These are phyloP conservation scores for Coemansia sp. DNA, from an alignment of 192 early-diverging fungal genomes.

Conservation along the genomic window DNA sequence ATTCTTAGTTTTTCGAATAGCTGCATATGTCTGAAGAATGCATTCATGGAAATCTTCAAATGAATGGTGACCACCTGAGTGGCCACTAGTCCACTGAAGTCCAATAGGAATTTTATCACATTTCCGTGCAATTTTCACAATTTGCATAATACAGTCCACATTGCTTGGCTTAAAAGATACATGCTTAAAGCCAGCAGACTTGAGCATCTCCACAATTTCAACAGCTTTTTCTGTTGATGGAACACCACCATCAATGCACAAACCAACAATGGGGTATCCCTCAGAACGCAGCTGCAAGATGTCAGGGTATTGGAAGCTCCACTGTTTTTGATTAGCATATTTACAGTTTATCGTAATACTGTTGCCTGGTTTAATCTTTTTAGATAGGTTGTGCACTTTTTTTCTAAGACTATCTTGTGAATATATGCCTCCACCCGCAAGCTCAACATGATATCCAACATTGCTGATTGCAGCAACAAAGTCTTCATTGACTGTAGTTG, in stretches of 20 bases:
- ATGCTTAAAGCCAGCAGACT: constrained; percentile 73
- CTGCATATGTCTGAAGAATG: constrained; percentile 72
- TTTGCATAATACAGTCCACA: constrained; percentile 71
- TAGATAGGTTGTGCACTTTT: constrained; percentile 74
- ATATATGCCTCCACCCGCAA: constrained; percentile 90
- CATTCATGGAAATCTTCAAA: constrained; percentile 88
- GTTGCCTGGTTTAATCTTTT: constrained; percentile 67
- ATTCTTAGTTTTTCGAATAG: constrained; percentile 75
- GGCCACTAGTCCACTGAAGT: constrained; percentile 90
- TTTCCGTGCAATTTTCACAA: constrained; percentile 55
- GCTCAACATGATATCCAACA: constrained; percentile 89
- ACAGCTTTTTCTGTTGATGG: constrained; percentile 81
- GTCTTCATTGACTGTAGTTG: constrained; percentile 73
- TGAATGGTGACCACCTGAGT: constrained; percentile 89
- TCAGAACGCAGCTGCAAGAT: constrained; percentile 76
- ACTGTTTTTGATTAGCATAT: constrained; percentile 86
- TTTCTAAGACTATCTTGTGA: constrained; percentile 64
- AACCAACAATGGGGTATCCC: constrained; percentile 86
- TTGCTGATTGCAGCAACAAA: constrained; percentile 87
- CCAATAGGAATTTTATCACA: constrained; percentile 69
- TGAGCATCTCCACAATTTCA: constrained; percentile 75
- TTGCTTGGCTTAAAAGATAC: constrained; percentile 84
- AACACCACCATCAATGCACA: constrained; percentile 91
- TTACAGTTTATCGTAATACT: constrained; percentile 91
- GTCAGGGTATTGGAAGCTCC: constrained; percentile 78